Evolutionary conservation across 139 green algal species (phyloP).

Genomic region (Parachlorella kessleri): DNA sequence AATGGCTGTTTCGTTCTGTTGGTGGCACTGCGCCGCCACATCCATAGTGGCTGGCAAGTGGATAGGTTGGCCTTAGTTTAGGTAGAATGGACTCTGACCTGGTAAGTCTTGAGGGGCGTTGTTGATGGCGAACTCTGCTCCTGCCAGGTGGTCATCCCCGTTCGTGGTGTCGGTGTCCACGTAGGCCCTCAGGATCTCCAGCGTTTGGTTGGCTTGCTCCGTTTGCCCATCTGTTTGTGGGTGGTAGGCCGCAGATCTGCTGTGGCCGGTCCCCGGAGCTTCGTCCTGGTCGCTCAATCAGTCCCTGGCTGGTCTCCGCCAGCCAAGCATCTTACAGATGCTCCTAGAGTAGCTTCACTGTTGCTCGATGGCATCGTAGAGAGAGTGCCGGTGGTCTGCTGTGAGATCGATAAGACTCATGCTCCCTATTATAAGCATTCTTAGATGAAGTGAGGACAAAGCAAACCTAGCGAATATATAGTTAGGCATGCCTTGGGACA

Average conservation of each 20-base stretch:
- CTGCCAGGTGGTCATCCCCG: slow-evolving; percentile 49
- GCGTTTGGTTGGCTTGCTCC: slow-evolving; percentile 53
- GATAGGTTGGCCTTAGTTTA: slow-evolving; percentile 50
- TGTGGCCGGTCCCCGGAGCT: background rate
- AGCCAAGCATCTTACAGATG: no score
- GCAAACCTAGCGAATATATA: no score
- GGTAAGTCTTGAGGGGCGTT: slow-evolving; percentile 32
- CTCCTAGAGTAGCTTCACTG: no score
- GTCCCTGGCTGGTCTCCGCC: no score
- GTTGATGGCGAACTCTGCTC: slow-evolving; percentile 63
- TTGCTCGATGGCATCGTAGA: no score
- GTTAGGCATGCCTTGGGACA: no score
- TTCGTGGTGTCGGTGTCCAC: slow-evolving; percentile 28
- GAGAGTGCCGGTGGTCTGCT: no score
- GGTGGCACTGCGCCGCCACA: background rate
- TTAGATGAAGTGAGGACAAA: no score
- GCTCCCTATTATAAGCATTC: no score
- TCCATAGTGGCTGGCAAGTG: background rate
- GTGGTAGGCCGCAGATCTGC: slow-evolving; percentile 37
- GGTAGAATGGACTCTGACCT: slow-evolving; percentile 37
- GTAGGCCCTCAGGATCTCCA: slow-evolving; percentile 56
- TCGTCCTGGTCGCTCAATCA: slow-evolving; percentile 28
- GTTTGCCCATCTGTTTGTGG: slow-evolving; percentile 70
- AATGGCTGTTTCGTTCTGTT: background rate
- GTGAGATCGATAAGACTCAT: no score